phyloP scores from a whole-genome alignment of 495 filamentous ascomycete genomes.

The Trypethelium eluteriae region DNA sequence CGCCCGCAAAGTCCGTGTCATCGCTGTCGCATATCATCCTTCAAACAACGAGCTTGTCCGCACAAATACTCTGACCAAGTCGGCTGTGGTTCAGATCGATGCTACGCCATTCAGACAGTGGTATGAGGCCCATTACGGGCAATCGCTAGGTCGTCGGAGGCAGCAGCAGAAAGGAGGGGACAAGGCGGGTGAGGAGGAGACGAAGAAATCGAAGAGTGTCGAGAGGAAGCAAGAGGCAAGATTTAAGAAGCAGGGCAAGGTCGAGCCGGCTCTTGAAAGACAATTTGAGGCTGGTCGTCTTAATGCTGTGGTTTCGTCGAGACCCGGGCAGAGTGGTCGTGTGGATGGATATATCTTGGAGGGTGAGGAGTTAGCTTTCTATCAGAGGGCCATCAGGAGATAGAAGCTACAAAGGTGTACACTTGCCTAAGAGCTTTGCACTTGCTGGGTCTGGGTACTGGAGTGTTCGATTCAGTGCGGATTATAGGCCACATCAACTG shows the following conservation, averaged over 20 bases:
- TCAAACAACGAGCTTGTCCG: conserved; percentile 99
- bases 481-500: not conserved
- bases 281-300: conserved; percentile 98
- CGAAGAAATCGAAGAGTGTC: conserved; percentile 84
- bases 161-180: conserved; percentile 51
- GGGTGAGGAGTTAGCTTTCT: conserved; percentile 99
- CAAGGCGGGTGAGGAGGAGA: conserved; percentile 57
- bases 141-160: conserved; percentile 76
- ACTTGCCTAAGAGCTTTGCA: conserved; percentile 6
- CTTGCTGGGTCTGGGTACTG: not conserved
- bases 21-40: conserved; percentile 94
- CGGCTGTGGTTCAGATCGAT: conserved; percentile 96
- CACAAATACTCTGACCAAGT: conserved; percentile 99
- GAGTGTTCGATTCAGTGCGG: not conserved
- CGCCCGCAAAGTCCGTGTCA: conserved; percentile 97
- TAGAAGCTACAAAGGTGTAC: conserved; percentile 45
- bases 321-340: conserved; percentile 94
- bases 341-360: conserved; percentile 96
- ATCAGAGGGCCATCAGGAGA: conserved; percentile 96
- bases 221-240: conserved; percentile 92
- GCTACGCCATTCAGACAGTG: conserved; percentile 98
- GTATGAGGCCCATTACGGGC: conserved; percentile 99
- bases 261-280: conserved; percentile 83
- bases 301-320: conserved; percentile 80
- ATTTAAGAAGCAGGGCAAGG: conserved; percentile 73